phyloP scores from a whole-genome alignment of 2,329 filamentous ascomycete species.

The Pleomassaria siparia region DNA sequence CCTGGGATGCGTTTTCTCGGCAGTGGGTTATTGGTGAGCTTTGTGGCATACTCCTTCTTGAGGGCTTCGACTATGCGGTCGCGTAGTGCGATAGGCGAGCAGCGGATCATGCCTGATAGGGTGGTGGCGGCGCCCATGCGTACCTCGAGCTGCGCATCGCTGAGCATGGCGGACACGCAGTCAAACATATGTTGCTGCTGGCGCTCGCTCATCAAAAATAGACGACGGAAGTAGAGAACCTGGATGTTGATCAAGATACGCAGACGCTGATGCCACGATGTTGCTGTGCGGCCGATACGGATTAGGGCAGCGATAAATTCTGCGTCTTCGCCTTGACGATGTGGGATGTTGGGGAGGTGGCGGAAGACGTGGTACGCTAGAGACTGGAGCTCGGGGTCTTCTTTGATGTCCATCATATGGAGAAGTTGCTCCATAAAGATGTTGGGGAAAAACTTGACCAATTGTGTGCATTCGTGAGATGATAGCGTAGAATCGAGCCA shows the following conservation, averaged over 20 bases:
- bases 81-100: constrained; percentile 80
- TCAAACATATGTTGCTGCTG: constrained; percentile 83
- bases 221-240: constrained; percentile 93
- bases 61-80: constrained; percentile 74
- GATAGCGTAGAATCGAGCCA: constrained; percentile 93
- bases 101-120: constrained; percentile 95
- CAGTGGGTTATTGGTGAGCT: constrained; percentile 81
- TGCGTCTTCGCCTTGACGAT: constrained; percentile 80
- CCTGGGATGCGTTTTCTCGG: constrained; percentile 66
- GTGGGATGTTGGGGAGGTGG: constrained; percentile 92
- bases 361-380: constrained; percentile 96
- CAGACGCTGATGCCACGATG: constrained; percentile 93
- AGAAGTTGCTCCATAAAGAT: constrained; percentile 89
- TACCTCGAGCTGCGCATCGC: constrained; percentile 89
- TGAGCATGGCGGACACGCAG: constrained; percentile 93
- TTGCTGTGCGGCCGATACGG: constrained; percentile 78
- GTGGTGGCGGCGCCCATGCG: constrained; percentile 90
- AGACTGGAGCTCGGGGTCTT: constrained; percentile 92
- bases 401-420: constrained; percentile 99
- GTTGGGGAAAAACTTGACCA: constrained; percentile 87
- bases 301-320: constrained; percentile 85
- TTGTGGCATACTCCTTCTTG: constrained; percentile 74
- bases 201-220: constrained; percentile 77
- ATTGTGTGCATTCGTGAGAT: constrained; percentile 87
- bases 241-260: constrained; percentile 98